Conservation (phyloP, 2,329 filamentous ascomycete species). For the Verticillium albo-atrum region DNA sequence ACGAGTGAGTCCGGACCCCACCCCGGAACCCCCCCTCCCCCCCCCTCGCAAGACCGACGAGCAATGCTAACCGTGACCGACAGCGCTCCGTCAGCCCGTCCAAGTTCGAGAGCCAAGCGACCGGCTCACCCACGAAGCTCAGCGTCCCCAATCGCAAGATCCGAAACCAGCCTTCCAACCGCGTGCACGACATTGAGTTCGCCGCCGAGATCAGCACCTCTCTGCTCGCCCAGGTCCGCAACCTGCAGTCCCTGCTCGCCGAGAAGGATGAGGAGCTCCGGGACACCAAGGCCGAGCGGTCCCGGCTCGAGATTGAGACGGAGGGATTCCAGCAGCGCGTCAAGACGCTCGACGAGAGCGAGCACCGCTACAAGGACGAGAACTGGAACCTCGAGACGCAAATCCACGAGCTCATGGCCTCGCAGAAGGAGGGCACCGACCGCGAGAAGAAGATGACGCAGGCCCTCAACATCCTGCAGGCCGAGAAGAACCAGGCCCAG, state of each 20-base stretch:
- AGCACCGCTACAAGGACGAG: constrained; percentile 95
- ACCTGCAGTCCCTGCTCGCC: constrained; percentile 76
- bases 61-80: no score
- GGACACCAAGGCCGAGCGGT: constrained; percentile 67
- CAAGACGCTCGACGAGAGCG: constrained; percentile 82
- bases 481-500: constrained; percentile 74
- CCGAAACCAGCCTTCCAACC: constrained; percentile 82
- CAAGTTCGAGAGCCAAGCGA: constrained; percentile 79
- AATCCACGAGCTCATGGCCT: constrained; percentile 74
- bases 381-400: constrained; percentile 97
- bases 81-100: constrained; percentile 68
- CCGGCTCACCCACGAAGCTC: constrained; percentile 83
- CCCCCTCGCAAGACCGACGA: no score
- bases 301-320: constrained; percentile 75
- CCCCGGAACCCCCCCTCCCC: no score
- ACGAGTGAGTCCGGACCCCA: constrained; percentile 39
- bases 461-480: constrained; percentile 61
- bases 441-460: constrained; percentile 79
- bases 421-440: constrained; percentile 71
- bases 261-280: constrained; percentile 87
- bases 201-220: constrained; percentile 98
- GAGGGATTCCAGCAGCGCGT: constrained; percentile 77
- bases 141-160: constrained; percentile 82
- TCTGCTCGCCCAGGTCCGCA: constrained; percentile 87
- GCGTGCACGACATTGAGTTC: constrained; percentile 94